phyloP scores from a whole-genome alignment of 768 basidiomycete genomes.

The Phallus indusiatus region DNA sequence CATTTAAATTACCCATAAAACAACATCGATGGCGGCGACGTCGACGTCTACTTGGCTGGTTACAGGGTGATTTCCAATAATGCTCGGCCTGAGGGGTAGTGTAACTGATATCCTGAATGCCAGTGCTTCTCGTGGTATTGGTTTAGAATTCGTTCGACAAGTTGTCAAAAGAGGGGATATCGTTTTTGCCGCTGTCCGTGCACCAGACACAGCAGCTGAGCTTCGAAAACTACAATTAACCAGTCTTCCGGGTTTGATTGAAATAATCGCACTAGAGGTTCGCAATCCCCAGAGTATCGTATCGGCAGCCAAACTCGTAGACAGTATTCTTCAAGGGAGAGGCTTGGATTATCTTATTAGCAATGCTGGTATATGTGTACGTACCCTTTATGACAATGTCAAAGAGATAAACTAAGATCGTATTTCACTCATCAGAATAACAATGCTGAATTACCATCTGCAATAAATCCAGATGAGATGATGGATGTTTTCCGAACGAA shows the following conservation, averaged over 20 bases:
- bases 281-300: slow-evolving; percentile 19
- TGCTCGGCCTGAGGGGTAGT: background rate
- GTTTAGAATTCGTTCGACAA: slow-evolving; percentile 13
- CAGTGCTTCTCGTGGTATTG: slow-evolving; percentile 17
- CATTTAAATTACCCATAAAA: slow-evolving; percentile 10
- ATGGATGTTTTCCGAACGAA: slow-evolving; percentile 20
- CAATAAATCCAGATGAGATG: slow-evolving; percentile 18
- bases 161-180: slow-evolving; percentile 12
- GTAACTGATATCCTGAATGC: background rate
- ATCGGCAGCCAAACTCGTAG: slow-evolving; percentile 16
- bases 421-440: slow-evolving; percentile 11
- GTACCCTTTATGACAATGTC: slow-evolving; percentile 8
- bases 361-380: slow-evolving; percentile 26
- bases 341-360: slow-evolving; percentile 31
- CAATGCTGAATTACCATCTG: slow-evolving; percentile 21
- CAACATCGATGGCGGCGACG: slow-evolving; percentile 15
- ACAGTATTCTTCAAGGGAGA: slow-evolving; percentile 15
- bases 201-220: slow-evolving; percentile 13
- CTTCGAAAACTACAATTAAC: slow-evolving; percentile 11
- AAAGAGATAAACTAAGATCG: background rate
- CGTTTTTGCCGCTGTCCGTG: slow-evolving; percentile 19
- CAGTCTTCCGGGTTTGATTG: slow-evolving; percentile 20
- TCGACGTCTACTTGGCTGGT: slow-evolving; percentile 11
- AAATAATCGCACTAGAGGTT: slow-evolving; percentile 26
- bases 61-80: background rate